A percentile compares a stretch with the other conserved stretches of the same genome.
These are phyloP conservation scores for Psilocybe azurescens DNA, from an alignment of 768 basidiomycete species.

Conservation along the genomic window DNA sequence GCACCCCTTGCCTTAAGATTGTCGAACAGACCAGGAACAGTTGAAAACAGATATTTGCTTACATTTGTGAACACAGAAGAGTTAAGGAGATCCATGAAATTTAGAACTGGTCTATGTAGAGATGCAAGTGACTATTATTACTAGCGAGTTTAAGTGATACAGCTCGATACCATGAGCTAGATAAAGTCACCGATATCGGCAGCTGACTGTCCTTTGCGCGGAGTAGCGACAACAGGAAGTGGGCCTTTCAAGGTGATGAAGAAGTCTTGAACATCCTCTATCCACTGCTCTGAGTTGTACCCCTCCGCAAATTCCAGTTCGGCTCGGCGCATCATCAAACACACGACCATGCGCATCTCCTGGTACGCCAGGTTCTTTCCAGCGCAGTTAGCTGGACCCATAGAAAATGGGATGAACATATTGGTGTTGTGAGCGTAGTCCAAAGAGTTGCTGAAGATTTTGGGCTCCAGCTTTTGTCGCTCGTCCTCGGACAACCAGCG, in stretches of 20 bases:
- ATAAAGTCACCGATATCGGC: no score
- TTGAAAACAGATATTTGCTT: no score
- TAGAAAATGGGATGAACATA: constrained; percentile 42
- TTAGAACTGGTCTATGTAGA: no score
- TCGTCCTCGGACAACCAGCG: constrained; percentile 32
- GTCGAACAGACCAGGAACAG: no score
- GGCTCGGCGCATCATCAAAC: constrained; percentile 31
- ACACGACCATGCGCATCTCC: constrained; percentile 36
- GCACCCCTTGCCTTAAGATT: no score
- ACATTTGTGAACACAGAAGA: no score
- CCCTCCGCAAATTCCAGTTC: constrained; percentile 31
- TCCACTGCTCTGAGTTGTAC: constrained; percentile 28
- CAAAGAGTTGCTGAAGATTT: constrained; percentile 14
- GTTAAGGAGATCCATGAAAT: no score
- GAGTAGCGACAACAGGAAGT: constrained; percentile 5
- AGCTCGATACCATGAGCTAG: no score
- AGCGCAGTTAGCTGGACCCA: constrained; percentile 55
- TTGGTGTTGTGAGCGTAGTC: constrained; percentile 24
- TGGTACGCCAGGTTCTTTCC: constrained; percentile 42
- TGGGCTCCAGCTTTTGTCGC: background rate
- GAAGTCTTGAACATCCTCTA: constrained; percentile 31
- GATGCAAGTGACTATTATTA: no score
- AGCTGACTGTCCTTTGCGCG: background rate
- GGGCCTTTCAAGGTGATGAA: constrained; percentile 22
- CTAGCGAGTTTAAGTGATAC: no score